Base-by-base conservation (phyloP, 108 stramenopile genomes). In the Bacterosira constricta region DNA sequence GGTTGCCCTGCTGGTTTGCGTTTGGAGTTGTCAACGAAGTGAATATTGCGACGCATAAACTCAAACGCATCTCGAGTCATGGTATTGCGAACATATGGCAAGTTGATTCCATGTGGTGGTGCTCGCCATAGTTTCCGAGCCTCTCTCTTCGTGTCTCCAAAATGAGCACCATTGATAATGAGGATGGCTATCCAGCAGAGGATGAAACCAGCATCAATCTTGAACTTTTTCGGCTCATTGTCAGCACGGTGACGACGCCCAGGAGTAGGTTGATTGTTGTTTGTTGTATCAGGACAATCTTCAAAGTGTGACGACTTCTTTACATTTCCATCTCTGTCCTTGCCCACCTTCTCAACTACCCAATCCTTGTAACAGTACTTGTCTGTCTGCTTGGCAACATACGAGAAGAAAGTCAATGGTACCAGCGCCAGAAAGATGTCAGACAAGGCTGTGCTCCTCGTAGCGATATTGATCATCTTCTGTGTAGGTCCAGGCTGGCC, bases 321-420 rank as follows among this genome's bases (percentile, higher is more conserved):
- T 21, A 17, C 13, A 36, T 70, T 70, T 6, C 58, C 47, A 44
- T 60, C 42, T 49, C 36, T 15, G 32, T 70, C 58, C 3, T 21
- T 13, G 6, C 12, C 34, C n/a, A 39, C 47, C 23, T 50, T 50
- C 32, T 59, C 58, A 21, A 60, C 69, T 15, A 70, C 69, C 41
- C 39, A 50, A 37, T 70, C 69, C 10, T 49, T 2, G 47, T 70
- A 70, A n/a, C 35, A 47, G 35, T 70, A 59, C 35, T 70, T 51
- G 6, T 59, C 23, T 8, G 36, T 70, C 46, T 25, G 31, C 4
- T 25, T n/a, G 13, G 39, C 26, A 21, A 69, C 55, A 27, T 44
- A 23, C 9, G 6, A 35, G 38, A 54, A 56, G 31, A 55, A 55
- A 7, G 30, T 42, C n/a, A 47, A 13, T 18, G 56, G 68, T 12